phyloP scores from a whole-genome alignment of 2,329 filamentous ascomycete species.

The Westerdykella aurantiaca region DNA sequence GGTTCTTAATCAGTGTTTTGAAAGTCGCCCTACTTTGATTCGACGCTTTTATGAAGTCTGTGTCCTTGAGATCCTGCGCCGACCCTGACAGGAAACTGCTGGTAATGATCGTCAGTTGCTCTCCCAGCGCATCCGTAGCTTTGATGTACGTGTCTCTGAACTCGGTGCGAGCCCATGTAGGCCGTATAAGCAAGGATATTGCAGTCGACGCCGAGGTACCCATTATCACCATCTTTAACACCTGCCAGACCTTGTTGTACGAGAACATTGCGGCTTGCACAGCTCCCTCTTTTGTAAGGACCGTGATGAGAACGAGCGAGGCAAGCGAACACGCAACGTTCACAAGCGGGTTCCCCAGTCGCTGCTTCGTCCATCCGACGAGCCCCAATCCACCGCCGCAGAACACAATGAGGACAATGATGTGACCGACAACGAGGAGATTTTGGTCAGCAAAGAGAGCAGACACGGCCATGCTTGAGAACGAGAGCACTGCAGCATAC shows the following conservation, averaged over 20 bases:
- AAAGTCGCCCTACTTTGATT: constrained; percentile 62
- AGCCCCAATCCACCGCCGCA: constrained; percentile 82
- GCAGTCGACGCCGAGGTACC: constrained; percentile 50
- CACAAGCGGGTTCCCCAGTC: constrained; percentile 69
- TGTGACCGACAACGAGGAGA: constrained; percentile 66
- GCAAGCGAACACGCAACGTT: constrained; percentile 75
- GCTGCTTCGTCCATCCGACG: constrained; percentile 82
- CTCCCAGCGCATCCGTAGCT: constrained; percentile 68
- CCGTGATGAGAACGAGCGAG: constrained; percentile 81
- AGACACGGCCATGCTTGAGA: constrained; percentile 83
- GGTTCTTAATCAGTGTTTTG: constrained; percentile 64
- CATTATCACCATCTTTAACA: constrained; percentile 51
- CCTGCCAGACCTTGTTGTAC: constrained; percentile 72
- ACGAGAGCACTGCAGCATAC: constrained; percentile 69
- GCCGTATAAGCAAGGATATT: constrained; percentile 64
- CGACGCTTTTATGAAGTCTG: constrained; percentile 58
- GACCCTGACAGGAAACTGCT: constrained; percentile 76
- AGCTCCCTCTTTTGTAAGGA: constrained; percentile 85
- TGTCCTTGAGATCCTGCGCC: constrained; percentile 67
- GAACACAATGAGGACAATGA: constrained; percentile 73
- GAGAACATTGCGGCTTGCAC: constrained; percentile 79
- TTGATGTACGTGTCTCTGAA: constrained; percentile 69
- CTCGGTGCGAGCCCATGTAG: constrained; percentile 67
- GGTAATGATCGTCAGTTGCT: constrained; percentile 76
- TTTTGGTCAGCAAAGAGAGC: constrained; percentile 68